Evolutionary conservation across 1,284 basidiomycete species (phyloP).

Genomic region (Fomes fomentarius): DNA sequence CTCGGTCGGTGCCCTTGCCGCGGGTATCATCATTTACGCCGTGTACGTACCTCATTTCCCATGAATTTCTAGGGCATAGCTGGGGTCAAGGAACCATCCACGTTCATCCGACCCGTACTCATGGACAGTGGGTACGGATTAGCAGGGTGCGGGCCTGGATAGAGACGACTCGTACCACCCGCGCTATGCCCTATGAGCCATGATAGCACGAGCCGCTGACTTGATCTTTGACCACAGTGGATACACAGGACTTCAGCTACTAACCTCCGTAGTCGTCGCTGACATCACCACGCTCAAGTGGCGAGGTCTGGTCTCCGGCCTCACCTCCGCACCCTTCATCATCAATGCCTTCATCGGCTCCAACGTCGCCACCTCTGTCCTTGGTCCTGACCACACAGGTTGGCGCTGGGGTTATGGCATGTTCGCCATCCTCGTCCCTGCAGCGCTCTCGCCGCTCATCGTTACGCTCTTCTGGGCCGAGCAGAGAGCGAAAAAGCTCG

Average conservation of each 20-base stretch:
- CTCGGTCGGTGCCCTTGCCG: conserved; percentile 46
- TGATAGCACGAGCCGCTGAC: too few species aligned
- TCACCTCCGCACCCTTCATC: conserved; percentile 72
- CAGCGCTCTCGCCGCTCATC: conserved; percentile 60
- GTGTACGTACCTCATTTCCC: conserved; percentile 45
- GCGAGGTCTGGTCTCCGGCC: conserved; percentile 70
- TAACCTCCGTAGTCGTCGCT: conserved; percentile 78
- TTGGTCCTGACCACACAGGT: conserved; percentile 54
- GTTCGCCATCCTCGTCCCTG: conserved; percentile 66
- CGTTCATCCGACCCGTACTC: too few species aligned
- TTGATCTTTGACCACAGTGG: conserved; percentile 40
- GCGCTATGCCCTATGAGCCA: too few species aligned
- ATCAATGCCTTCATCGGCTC: conserved; percentile 72
- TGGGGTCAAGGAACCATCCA: too few species aligned
- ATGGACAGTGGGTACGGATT: too few species aligned
- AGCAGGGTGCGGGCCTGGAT: too few species aligned
- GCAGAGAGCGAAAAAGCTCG: conserved; percentile 56
- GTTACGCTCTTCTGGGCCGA: conserved; percentile 75
- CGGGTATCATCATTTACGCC: conserved; percentile 51
- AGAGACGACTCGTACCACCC: too few species aligned
- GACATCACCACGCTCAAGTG: conserved; percentile 82
- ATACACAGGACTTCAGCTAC: conserved; percentile 70
- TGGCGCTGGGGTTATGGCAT: conserved; percentile 86
- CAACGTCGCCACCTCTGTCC: conserved; percentile 62
- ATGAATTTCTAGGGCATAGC: too few species aligned